Conservation (phyloP, 257 asterid species). For the Solanum chmielewskii region DNA sequence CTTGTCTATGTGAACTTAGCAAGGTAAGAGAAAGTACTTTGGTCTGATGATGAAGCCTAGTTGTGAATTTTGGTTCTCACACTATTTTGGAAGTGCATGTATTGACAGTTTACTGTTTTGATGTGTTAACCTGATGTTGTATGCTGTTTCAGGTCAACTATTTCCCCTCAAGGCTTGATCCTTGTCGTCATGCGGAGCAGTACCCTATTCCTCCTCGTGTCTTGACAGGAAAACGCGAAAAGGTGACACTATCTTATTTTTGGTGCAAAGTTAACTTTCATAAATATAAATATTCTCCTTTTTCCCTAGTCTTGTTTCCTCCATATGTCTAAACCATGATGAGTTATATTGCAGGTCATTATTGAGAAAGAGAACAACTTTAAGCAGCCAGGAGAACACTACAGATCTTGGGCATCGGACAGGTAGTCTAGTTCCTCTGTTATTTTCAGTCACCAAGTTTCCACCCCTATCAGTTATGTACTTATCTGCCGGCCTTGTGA, state of each 20-base stretch:
- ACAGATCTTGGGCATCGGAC: slow-evolving; percentile 35
- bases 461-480: not conserved
- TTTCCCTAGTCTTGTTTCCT: not conserved
- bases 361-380: slow-evolving; percentile 44
- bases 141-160: slow-evolving; percentile 23
- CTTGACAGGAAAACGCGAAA: slow-evolving; percentile 36
- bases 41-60: not conserved
- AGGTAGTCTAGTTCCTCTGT: slow-evolving; percentile 9
- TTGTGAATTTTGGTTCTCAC: not conserved
- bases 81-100: not conserved
- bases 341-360: slow-evolving; percentile 17
- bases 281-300: not conserved
- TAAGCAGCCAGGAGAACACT: slow-evolving; percentile 42
- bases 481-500: not conserved
- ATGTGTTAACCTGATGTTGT: not conserved
- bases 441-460: not conserved
- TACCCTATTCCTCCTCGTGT: slow-evolving; percentile 26
- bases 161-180: slow-evolving; percentile 44
- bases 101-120: not conserved
- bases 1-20: not conserved
- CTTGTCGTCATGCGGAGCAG: slow-evolving; percentile 33
- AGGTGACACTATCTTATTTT: slow-evolving; percentile 4
- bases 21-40: not conserved
- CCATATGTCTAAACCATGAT: not conserved
- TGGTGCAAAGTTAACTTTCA: not conserved